Evolutionary conservation across 108 stramenopile genomes (phyloP), one percentile per base, ranked within the genome.

Genomic region (Bacterosira constricta): DNA sequence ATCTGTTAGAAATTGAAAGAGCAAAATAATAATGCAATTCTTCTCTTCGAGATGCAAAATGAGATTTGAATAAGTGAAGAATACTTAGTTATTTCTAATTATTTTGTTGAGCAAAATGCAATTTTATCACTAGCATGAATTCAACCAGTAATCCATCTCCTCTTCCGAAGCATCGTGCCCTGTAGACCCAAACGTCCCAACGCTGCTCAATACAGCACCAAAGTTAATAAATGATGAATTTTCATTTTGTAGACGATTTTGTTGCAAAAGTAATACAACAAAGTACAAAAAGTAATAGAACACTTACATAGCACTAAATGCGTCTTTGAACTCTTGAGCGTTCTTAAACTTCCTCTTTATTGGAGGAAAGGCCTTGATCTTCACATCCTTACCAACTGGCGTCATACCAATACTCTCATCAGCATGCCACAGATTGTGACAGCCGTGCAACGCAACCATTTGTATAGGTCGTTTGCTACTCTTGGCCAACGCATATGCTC

Each of bases 351-450:
- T 30, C 66, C 54, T 55, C 57, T 57, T 49, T 38, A 52, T 11
- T 34, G 67, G 65, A 34, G 84, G 86, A 74, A 89, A 93, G 5
- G 69, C 79, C 35, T 83, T 80, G 15, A 90, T 59, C 27, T 57
- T 46, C 8, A 93, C 79, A 38, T 85, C 60, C 6, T 73, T 76
- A 23, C 75, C 77, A 2, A 80, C 77, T 1, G 80, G 75, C 3
- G 57, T 81, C 90, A 91, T 89, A 7, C 89, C 93, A 32, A 88
- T 85, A 50, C 68, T 57, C 30, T 89, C 83, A 39, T 85, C 42
- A 12, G 90, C 77, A 77, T 90, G 90, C 93, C 93, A 95, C 12
- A 95, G 59, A 21, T 83, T 68, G 67, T 90, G 86, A 13, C 77
- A 77, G 9, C 90, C 90, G 67, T 89, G 77, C 51, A 92, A 27